Base-by-base conservation (phyloP, 768 basidiomycete species). In the Tylopilus balloui region DNA sequence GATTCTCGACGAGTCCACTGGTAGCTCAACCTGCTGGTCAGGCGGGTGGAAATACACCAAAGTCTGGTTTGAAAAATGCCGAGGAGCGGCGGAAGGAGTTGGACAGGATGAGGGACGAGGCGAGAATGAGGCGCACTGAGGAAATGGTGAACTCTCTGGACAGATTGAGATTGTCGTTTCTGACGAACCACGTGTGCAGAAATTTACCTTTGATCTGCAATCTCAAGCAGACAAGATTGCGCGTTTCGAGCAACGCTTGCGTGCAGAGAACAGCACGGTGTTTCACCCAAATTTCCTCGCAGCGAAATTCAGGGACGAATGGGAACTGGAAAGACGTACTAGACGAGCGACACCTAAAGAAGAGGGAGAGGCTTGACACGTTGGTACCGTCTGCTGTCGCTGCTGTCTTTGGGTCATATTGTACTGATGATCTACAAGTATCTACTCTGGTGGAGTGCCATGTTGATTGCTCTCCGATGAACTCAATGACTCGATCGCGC, bases 1-100 rank as follows among this genome's bases (percentile, higher is more conserved):
- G 32, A 31, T 42, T 23, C 14, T 23, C 34, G 32, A 20, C 37
- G 46, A 27, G 24, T 17, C 40, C 14, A 27, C 47, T 38, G n/a
- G 28, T 23, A 3, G 27, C 20, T 53, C 21, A 52, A 37, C 37
- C 23, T 34, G 21, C 29, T 31, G 23, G 38, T 17, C 32, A 78
- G 76, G 55, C 72, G n/a, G 72, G 72, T 15, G 74, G 72, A 43
- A 73, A 54, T 48, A 71, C 74, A 31, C 70, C 77, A 10, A 70
- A 65, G 14, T 74, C 77, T 24, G 75, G 75, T 19, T 57, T 74
- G 48, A 78, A 66, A 50, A 74, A 73, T 37, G 79, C 85, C n/a
- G 85, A 86, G 54, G 84, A 87, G 60, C 73, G 84, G 41, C 73
- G 78, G 48, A 83, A 76, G 55, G 84, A 89, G 49, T 58, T 88